Conservation (phyloP, 2,329 filamentous ascomycete species). For the Elsinoe arachidis region DNA sequence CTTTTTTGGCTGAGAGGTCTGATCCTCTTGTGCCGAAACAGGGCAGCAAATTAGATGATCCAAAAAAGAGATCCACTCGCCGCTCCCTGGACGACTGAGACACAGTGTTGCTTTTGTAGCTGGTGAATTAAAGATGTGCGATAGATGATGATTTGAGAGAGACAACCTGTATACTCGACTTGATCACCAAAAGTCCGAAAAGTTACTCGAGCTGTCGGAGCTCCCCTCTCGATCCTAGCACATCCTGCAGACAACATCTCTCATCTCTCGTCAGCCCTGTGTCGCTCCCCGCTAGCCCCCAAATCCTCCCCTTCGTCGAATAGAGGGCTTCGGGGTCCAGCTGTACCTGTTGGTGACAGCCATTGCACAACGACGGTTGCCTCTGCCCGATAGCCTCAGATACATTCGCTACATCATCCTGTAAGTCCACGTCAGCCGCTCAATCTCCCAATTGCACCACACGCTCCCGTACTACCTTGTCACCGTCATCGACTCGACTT, state of each 20-base stretch:
- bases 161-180: background rate
- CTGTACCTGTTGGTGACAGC: slow-evolving; percentile 10
- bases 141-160: background rate
- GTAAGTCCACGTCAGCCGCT: slow-evolving; percentile 5
- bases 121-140: background rate
- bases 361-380: background rate
- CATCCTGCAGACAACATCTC: background rate
- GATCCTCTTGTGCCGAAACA: slow-evolving; percentile 5
- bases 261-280: background rate
- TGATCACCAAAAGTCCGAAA: background rate
- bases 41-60: slow-evolving; percentile 6
- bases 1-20: background rate
- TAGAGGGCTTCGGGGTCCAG: slow-evolving; percentile 6
- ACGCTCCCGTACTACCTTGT: background rate
- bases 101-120: background rate
- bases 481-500: background rate
- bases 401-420: background rate
- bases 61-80: background rate
- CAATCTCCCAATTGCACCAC: background rate
- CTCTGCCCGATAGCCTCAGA: background rate
- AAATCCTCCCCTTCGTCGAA: background rate
- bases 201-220: too few relatives aligned
- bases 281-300: background rate
- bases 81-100: background rate
- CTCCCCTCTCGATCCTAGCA: too few relatives aligned